Conservation (phyloP, 441 rosid genomes). For the Erodium texanum region DNA sequence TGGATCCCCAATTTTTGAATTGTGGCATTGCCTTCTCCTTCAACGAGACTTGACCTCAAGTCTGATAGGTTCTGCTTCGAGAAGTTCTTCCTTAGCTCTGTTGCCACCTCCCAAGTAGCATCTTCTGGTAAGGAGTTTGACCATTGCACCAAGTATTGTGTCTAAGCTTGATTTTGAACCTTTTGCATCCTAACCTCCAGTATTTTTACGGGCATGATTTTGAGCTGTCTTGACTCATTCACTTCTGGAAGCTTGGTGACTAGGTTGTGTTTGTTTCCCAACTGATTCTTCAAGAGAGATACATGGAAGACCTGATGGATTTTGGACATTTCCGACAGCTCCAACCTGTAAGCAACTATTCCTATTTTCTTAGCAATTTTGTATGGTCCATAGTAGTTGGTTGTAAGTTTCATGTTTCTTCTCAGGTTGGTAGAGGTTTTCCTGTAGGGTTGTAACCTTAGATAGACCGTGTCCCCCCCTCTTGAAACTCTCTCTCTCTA, state of each 20-base stretch:
- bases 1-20: not conserved
- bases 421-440: not conserved
- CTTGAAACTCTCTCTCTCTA: not conserved
- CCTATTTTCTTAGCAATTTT: not conserved
- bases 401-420: not conserved
- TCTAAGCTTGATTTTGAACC: no score
- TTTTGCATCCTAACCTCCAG: not conserved
- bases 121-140: not conserved
- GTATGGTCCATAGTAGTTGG: slow-evolving; percentile 1
- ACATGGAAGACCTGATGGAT: not conserved
- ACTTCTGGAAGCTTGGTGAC: not conserved
- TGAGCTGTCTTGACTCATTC: not conserved
- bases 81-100: no score
- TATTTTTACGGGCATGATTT: no score
- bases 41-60: no score
- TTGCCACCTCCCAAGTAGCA: not conserved
- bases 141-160: not conserved
- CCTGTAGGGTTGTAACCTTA: not conserved
- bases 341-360: not conserved
- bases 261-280: not conserved
- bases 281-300: not conserved
- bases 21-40: no score
- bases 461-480: not conserved
- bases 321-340: not conserved
- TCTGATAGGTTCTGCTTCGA: no score